phyloP scores from a whole-genome alignment of 345 rosid genomes.

The Linum trigynum region DNA sequence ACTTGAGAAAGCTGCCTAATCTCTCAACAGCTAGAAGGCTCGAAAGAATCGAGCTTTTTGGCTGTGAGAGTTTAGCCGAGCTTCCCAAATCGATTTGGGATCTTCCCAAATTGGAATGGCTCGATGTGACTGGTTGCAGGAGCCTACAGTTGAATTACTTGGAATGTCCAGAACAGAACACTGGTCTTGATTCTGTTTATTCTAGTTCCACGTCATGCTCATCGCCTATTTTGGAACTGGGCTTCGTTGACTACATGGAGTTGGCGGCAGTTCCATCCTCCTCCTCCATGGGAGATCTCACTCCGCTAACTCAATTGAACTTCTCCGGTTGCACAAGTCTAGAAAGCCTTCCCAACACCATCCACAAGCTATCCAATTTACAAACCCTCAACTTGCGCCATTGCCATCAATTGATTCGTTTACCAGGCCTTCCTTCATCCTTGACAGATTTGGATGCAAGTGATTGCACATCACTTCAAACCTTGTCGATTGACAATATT shows the following conservation, averaged over 20 bases:
- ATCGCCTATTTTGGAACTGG: background rate
- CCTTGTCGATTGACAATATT: background rate
- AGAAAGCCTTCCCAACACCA: background rate
- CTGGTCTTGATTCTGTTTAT: no score
- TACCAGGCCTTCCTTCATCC: background rate
- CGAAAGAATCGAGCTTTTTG: conserved; percentile 5
- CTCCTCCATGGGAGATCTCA: background rate
- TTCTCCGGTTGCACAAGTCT: background rate
- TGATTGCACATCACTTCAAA: background rate
- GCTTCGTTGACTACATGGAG: no score
- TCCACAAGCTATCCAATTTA: background rate
- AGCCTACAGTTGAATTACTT: background rate
- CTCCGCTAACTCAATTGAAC: background rate
- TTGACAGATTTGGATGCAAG: background rate
- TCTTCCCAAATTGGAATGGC: background rate
- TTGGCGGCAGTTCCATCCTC: background rate
- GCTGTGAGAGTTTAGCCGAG: conserved; percentile 9
- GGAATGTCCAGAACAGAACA: no score
- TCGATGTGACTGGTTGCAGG: background rate
- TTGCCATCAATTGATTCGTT: background rate
- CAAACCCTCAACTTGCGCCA: background rate
- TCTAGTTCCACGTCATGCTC: no score
- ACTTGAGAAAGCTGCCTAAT: background rate
- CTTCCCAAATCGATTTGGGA: background rate
- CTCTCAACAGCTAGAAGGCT: background rate